Evolutionary conservation across 1,139 yeast species (phyloP).

Genomic region (Candida frijolesensis): DNA sequence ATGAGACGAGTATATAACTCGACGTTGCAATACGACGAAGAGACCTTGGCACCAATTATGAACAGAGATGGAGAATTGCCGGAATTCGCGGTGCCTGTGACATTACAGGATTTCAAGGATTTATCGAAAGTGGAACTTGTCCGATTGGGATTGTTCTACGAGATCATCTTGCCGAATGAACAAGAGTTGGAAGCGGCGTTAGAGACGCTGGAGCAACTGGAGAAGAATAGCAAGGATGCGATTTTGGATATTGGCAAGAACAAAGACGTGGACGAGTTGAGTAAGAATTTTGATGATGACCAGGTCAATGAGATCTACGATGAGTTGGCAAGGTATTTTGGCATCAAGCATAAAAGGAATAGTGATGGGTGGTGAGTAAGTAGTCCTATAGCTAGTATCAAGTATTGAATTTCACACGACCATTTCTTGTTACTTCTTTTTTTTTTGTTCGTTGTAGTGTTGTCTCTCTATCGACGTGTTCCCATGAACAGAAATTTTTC

Average conservation of each 20-base stretch:
- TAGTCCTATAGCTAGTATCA: background rate
- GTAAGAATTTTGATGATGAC: slow-evolving; percentile 26
- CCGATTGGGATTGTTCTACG: slow-evolving; percentile 69
- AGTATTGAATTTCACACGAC: slow-evolving; percentile 2
- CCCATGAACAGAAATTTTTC: background rate
- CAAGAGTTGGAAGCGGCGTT: slow-evolving; percentile 42
- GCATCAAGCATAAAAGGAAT: slow-evolving; percentile 57
- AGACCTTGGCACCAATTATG: slow-evolving; percentile 32
- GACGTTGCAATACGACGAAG: slow-evolving; percentile 19
- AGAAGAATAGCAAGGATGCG: slow-evolving; percentile 9
- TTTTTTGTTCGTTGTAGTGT: no score
- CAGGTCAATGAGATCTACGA: slow-evolving; percentile 55
- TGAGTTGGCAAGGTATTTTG: slow-evolving; percentile 69
- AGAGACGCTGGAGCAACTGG: background rate
- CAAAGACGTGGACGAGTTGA: slow-evolving; percentile 44
- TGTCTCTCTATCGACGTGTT: slow-evolving; percentile 2
- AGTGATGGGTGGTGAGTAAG: slow-evolving; percentile 48
- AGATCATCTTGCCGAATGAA: slow-evolving; percentile 54
- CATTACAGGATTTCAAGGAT: slow-evolving; percentile 53
- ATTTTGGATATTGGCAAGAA: slow-evolving; percentile 10
- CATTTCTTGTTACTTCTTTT: background rate
- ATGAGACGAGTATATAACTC: slow-evolving; percentile 52
- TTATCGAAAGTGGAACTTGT: slow-evolving; percentile 49
- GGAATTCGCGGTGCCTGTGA: slow-evolving; percentile 58
- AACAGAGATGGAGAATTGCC: slow-evolving; percentile 79